These are phyloP conservation scores for Monosporascus ibericus DNA, from an alignment of 2,329 filamentous ascomycete genomes.

Conservation along the genomic window DNA sequence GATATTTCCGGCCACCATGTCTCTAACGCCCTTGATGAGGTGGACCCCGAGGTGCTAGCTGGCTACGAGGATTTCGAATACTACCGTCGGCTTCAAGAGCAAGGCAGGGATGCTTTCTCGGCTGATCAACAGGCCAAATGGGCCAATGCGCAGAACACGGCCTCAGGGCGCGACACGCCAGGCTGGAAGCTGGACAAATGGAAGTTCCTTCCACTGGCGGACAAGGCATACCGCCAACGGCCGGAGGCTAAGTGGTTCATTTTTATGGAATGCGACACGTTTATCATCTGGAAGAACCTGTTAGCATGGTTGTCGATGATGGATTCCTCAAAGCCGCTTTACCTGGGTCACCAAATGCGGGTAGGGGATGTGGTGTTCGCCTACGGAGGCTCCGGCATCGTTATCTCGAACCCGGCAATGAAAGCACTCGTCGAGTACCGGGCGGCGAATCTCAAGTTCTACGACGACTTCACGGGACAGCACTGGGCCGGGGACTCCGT, in stretches of 20 bases:
- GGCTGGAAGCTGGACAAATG: conserved; percentile 50
- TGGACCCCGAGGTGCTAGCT: conserved; percentile 31
- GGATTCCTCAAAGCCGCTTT: conserved; percentile 40
- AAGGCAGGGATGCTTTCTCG: conserved; percentile 36
- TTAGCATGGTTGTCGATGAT: conserved; percentile 45
- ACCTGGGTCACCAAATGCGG: conserved; percentile 48
- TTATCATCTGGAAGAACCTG: conserved; percentile 46
- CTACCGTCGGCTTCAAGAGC: conserved; percentile 39
- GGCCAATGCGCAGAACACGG: conserved; percentile 22
- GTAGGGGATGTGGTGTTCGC: conserved; percentile 44
- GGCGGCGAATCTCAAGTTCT: conserved; percentile 30
- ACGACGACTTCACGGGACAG: conserved; percentile 37
- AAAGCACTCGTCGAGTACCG: conserved; percentile 36
- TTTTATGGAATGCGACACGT: conserved; percentile 55
- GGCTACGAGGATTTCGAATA: conserved; percentile 42
- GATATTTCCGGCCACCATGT: conserved; percentile 42
- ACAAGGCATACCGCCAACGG: conserved; percentile 33
- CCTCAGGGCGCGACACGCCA: conserved; percentile 33
- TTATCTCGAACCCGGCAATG: conserved; percentile 44
- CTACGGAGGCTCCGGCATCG: conserved; percentile 47
- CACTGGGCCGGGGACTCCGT: conserved; percentile 47
- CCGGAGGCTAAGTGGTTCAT: conserved; percentile 51
- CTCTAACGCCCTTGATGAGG: conserved; percentile 41
- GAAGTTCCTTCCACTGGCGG: conserved; percentile 51
- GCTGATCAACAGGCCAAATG: conserved; percentile 21